Percentiles rank a stretch among this genome's conserved stretches.
phyloP scores from a whole-genome alignment of 129 eudicot species.

The Escallonia rubra region DNA sequence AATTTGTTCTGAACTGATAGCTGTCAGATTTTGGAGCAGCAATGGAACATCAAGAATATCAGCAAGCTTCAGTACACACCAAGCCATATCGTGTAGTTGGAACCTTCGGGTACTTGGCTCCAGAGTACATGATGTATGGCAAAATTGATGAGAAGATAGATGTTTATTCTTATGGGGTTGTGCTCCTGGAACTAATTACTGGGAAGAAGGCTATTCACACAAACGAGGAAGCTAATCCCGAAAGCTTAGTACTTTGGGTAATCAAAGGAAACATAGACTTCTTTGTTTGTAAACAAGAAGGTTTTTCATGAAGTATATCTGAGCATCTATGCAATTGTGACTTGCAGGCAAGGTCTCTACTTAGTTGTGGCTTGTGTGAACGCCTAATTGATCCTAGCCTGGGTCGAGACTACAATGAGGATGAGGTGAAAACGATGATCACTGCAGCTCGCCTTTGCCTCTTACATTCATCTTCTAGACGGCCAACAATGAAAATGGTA shows the following conservation, averaged over 20 bases:
- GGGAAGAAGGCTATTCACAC: conserved; percentile 35
- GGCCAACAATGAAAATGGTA: conserved; percentile 40
- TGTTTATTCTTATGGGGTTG: conserved; percentile 44
- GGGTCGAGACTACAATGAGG: conserved; percentile 23
- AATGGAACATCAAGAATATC: conserved; percentile 5
- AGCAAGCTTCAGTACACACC: neutral
- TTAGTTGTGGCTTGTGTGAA: conserved; percentile 27
- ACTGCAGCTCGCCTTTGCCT: conserved; percentile 41
- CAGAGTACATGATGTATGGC: conserved; percentile 51
- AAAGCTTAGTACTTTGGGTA: conserved; percentile 42
- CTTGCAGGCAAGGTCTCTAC: conserved; percentile 40
- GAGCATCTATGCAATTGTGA: neutral
- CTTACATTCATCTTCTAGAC: conserved; percentile 40
- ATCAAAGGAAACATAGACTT: neutral
- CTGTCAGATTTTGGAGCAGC: conserved; percentile 43
- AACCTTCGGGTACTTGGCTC: conserved; percentile 45
- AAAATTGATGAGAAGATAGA: conserved; percentile 50
- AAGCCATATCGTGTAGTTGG: conserved; percentile 26
- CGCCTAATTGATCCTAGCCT: conserved; percentile 34
- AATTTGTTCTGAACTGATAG: neutral
- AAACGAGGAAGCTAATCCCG: conserved; percentile 19
- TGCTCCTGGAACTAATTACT: conserved; percentile 38
- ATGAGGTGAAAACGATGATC: conserved; percentile 39
- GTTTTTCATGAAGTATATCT: neutral
- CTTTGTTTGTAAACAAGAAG: neutral